Base-by-base conservation (phyloP, 805 yeast species). In the Scheffersomyces coipomensis region DNA sequence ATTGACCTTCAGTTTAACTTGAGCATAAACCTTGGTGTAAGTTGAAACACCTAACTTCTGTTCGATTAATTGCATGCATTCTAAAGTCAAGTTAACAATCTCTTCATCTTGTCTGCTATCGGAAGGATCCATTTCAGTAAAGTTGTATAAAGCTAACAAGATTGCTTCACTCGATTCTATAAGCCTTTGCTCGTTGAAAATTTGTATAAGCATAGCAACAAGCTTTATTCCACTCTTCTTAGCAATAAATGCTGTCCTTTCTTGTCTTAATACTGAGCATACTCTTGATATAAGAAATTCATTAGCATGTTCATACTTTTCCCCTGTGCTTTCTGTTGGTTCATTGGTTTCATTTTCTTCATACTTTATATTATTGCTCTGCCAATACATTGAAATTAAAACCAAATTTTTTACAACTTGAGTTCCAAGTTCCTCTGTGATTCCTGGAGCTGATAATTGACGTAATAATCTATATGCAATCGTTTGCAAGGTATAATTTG, bases 401-500 rank as follows among this genome's bases (percentile, higher is more conserved):
- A 83, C 81, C 45, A 90, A 59, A 44, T 83, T 83, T 57, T 83
- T 86, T 17, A 85, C 79, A 21, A 78, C 71, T 54, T 82, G 85
- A 13, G 71, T 57, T 0, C 86, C 85, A 40, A 88, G 66, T 0
- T 73, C 76, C 37, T 80, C 82, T 3, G 85, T 63, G 19, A 89
- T 70, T 5, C 75, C 61, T 2, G 96, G 93, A 2, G 97, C 96
- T 19, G 85, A 79, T 34, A 91, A 64, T 66, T 88, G 96, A 52
- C 90, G 85, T 43, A 88, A 69, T 26, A 78, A 63, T 51, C 88
- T 75, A 48, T 76, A 76, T 0, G 84, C 85, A 37, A 85, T 76
- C 0, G 78, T 76, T 55, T 86, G 91, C n/a, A 85, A 52, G 34
- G 81, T 79, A 21, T 66, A 62, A 18, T 64, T 64, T 2, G 65